A percentile compares a stretch with the other conserved stretches of the same genome.
These are phyloP conservation scores for Xylaria bambusicola DNA, from an alignment of 495 filamentous ascomycete genomes.

Conservation along the genomic window DNA sequence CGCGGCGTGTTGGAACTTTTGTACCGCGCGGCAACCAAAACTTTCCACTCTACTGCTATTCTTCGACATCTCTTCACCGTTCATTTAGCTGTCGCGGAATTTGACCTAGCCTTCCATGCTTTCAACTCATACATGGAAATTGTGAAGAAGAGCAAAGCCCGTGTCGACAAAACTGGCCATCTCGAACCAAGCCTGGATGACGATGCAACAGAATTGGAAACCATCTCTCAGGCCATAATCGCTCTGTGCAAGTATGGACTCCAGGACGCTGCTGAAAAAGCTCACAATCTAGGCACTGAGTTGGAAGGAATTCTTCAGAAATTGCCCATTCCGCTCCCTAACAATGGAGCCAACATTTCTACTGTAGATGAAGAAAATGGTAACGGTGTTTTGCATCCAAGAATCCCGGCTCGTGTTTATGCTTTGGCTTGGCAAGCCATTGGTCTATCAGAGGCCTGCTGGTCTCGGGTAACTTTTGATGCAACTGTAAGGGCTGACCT, in stretches of 20 bases:
- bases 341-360: conserved; percentile 24
- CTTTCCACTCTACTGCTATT: conserved; percentile 88
- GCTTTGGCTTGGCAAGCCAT: conserved; percentile 76
- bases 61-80: conserved; percentile 86
- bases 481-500: conserved; percentile 66
- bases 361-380: conserved; percentile 35
- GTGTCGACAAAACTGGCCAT: conserved; percentile 75
- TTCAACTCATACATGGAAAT: conserved; percentile 90
- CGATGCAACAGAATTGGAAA: conserved; percentile 71
- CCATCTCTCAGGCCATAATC: conserved; percentile 73
- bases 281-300: conserved; percentile 62
- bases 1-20: conserved; percentile 77
- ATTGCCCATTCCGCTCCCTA: conserved; percentile 27
- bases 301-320: conserved; percentile 63
- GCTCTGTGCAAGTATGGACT: conserved; percentile 82
- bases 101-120: conserved; percentile 81
- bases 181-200: conserved; percentile 72
- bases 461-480: conserved; percentile 78
- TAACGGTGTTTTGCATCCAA: conserved; percentile 38
- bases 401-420: conserved; percentile 55
- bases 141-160: conserved; percentile 74
- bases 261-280: conserved; percentile 72
- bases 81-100: conserved; percentile 82
- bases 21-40: conserved; percentile 85
- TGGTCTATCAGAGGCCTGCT: conserved; percentile 79